Base-by-base conservation (phyloP, 2,329 filamentous ascomycete genomes). In the Scorias spongiosa region DNA sequence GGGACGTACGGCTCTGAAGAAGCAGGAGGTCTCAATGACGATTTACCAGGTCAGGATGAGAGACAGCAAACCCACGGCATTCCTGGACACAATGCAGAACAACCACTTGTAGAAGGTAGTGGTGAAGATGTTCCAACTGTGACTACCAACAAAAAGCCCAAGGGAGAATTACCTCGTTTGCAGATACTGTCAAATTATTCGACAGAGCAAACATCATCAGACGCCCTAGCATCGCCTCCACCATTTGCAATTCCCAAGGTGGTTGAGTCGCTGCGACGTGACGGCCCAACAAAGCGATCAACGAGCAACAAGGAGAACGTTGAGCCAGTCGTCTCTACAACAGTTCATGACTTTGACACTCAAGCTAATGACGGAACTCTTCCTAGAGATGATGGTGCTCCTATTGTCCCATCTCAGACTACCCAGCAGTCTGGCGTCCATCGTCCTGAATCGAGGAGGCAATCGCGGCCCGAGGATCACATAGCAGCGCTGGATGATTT, bases 401-500 rank as follows among this genome's bases (percentile, higher is more conserved):
- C 9, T 5, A 15, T 15, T 12, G 12, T 36, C 3, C 32, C 32
- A 12, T 9, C 32, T 12, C 11, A 15, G 12, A 36, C 15, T 12
- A 15, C 11, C 12, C 32, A 36, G 32, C 32, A 3, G 5, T 10
- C n/a, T 9, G 29, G 29, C n/a, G 32, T 36, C 15, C 11, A 12
- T 12, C 12, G 12, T 12, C 15, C 32, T 36, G 12, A 12, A 36
- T 12, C 32, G 32, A 36, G 32, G 15, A 36, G 15, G 32, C 12
- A 36, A 15, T 36, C 32, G 52, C 57, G 57, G 7, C 53, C 63
- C 26, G 66, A 70, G 48, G 64, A 70, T 46, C 67, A 69, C 2
- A 66, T 74, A 28, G 64, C 67, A 43, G 71, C 68, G 4, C 60
- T 72, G 30, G 71, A 74, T 49, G 66, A 63, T 2, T 60, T 72